Evolutionary conservation across 140 eudicot species (phyloP), one percentile per base, ranked within the genome.

Genomic region (Erigeron philadelphicus): DNA sequence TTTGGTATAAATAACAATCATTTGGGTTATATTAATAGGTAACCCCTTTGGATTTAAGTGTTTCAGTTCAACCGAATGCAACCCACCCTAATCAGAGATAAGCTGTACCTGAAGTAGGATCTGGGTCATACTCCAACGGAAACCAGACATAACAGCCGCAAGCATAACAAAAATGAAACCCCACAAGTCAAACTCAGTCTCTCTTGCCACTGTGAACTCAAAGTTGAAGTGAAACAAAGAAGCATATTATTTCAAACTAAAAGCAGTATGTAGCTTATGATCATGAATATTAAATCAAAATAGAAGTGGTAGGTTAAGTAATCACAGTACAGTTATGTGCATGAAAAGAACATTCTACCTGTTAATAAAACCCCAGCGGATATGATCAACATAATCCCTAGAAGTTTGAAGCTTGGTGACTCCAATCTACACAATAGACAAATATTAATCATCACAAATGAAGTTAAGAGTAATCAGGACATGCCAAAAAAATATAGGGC

Each of bases 101-200:
- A 68, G 42, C 3, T 49, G 54, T 78, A 93, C 98, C 96, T 93
- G 98, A 70, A 93, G 98, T 64, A 93, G 98, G 66, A 93, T 93
- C 60, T 93, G 98, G 69, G 96, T 89, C 98, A 93, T 93, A 72
- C 88, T 81, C 98, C 95, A 93, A 71, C 98, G 95, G 46, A 93
- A 93, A 43, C 98, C 98, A 76, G 98, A 89, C 98, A 93, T 93
- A 66, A 93, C 98, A 81, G 98, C 90, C 60, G 98, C 94, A 83
- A 93, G 90, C 96, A 89, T 93, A 50, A 93, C 98, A 78, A 93
- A 89, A 45, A 84, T 47, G 79, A 93, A 93, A 66, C 98, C 98
- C 98, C 86, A 89, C 35, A 93, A 81, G 49, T 93, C 87, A 83
- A 93, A 93, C 68, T 93, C 95, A 21, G 98, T 86, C 80, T 93